A percentile compares a stretch with the other conserved stretches of the same genome.
phyloP scores from a whole-genome alignment of 495 filamentous ascomycete genomes.

The Antarctomyces pellizariae region DNA sequence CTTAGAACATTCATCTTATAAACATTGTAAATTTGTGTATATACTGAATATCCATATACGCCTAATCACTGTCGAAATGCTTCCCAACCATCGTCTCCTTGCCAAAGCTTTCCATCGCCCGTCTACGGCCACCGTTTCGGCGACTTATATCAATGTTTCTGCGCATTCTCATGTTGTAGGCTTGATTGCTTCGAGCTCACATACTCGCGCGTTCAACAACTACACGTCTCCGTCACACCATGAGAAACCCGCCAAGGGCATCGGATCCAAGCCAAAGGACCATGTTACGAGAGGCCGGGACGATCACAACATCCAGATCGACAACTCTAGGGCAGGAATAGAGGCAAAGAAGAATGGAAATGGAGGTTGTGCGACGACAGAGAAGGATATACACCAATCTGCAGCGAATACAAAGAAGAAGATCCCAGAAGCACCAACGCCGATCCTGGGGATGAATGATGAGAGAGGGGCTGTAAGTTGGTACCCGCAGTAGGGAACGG shows the following conservation, averaged over 20 bases:
- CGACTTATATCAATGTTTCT: background rate
- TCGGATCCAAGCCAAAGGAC: constrained; percentile 5
- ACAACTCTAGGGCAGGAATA: constrained; percentile 13
- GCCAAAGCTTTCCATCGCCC: constrained; percentile 3
- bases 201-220: background rate
- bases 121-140: background rate
- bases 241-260: constrained; percentile 2
- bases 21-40: no score
- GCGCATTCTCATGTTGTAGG: no score
- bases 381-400: constrained; percentile 21
- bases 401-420: constrained; percentile 31
- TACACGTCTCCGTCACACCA: background rate
- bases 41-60: no score
- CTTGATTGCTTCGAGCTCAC: no score
- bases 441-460: constrained; percentile 54
- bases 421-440: constrained; percentile 35
- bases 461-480: constrained; percentile 29
- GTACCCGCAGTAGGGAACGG: background rate
- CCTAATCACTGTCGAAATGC: no score
- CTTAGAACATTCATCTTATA: background rate
- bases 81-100: constrained; percentile 4
- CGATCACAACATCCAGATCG: constrained; percentile 7
- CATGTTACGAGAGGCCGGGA: constrained; percentile 4
- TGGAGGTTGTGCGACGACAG: constrained; percentile 15
- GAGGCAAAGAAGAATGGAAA: constrained; percentile 4